Evolutionary conservation across 495 filamentous ascomycete species (phyloP).

Genomic region (Annulohypoxylon nitens): DNA sequence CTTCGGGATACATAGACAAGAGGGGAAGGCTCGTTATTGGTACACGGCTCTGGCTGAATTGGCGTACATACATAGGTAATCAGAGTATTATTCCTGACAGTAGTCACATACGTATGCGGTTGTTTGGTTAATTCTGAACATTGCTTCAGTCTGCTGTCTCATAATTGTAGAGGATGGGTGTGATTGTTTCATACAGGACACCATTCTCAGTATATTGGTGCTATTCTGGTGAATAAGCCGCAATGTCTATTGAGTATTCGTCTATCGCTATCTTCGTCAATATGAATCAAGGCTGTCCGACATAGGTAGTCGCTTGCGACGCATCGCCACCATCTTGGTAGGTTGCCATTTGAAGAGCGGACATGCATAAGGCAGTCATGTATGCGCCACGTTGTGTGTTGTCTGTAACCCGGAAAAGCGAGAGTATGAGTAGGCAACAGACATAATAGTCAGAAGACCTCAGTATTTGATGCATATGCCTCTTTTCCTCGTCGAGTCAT

Average conservation of each 20-base stretch:
- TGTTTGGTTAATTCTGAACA: constrained; percentile 8
- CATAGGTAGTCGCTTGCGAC: constrained; percentile 20
- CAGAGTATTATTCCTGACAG: not conserved
- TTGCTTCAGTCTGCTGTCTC: constrained; percentile 3
- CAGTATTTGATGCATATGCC: constrained; percentile 14
- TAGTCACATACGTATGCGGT: constrained; percentile 6
- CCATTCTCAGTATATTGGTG: not conserved
- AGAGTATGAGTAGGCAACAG: constrained; percentile 11
- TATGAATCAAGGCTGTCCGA: constrained; percentile 10
- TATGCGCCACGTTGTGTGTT: constrained; percentile 33
- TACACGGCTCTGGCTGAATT: not conserved
- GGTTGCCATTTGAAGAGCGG: constrained; percentile 7
- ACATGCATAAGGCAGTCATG: constrained; percentile 32
- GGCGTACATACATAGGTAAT: constrained; percentile 11
- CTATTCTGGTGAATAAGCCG: not conserved
- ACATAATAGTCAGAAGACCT: constrained; percentile 23
- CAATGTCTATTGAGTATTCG: not conserved
- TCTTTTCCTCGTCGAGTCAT: constrained; percentile 16
- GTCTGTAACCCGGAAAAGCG: not conserved
- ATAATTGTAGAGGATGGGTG: constrained; percentile 16
- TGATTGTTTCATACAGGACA: constrained; percentile 11
- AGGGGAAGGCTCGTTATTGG: constrained; percentile 5
- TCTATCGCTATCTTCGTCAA: not conserved
- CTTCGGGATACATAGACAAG: constrained; percentile 2
- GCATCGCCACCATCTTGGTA: constrained; percentile 10